Conservation (phyloP, 2,329 filamentous ascomycete genomes). For the Paraconiothyrium brasiliense region DNA sequence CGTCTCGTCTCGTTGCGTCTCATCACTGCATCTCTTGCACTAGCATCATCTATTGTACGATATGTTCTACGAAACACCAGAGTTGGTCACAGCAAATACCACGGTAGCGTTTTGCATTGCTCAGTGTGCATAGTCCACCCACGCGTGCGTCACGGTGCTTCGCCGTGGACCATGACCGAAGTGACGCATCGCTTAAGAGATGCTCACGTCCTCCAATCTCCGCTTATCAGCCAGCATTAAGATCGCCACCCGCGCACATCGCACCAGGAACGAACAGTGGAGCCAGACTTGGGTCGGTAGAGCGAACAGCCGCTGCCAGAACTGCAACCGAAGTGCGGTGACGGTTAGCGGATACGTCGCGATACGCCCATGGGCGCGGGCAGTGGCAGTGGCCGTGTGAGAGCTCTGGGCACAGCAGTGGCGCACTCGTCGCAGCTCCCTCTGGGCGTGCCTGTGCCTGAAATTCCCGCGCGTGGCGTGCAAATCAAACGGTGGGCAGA, state of each 20-base stretch:
- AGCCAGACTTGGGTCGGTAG: background rate
- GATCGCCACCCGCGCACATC: slow-evolving; percentile 1
- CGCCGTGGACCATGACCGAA: too few relatives aligned
- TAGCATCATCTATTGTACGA: slow-evolving; percentile 28
- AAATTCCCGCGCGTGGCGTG: slow-evolving; percentile 7
- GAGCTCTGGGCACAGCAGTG: too few relatives aligned
- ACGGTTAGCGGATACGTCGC: too few relatives aligned
- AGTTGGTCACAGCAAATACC: background rate
- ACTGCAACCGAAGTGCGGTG: background rate
- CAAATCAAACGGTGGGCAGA: slow-evolving; percentile 12
- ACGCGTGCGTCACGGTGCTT: too few relatives aligned
- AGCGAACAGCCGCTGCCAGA: background rate
- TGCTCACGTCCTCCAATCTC: slow-evolving; percentile 6
- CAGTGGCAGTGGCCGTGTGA: too few relatives aligned
- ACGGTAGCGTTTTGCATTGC: background rate
- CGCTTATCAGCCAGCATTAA: slow-evolving; percentile 5
- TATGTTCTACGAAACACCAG: slow-evolving; percentile 7
- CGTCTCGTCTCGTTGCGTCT: slow-evolving; percentile 12
- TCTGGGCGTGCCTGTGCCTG: background rate
- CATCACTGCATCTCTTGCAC: background rate
- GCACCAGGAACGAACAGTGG: slow-evolving; percentile 5
- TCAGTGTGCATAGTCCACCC: background rate
- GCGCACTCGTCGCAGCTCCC: too few relatives aligned
- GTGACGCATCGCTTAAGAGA: background rate
- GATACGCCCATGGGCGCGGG: too few relatives aligned